Conservation (phyloP, 176 grass and related monocot species). For the Puya raimondii region DNA sequence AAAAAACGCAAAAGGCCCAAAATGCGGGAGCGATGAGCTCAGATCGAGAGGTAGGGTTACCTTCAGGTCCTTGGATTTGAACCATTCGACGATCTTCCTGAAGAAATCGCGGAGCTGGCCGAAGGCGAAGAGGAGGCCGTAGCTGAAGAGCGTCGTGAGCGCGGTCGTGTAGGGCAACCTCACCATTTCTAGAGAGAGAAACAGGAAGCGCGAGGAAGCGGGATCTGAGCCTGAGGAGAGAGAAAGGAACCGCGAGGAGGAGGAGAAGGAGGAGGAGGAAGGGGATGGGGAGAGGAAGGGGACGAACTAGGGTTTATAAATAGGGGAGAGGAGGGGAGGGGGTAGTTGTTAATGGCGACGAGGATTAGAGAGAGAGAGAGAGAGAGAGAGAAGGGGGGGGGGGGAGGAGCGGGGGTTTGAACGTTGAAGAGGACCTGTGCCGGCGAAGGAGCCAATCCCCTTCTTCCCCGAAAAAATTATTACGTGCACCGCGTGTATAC, state of each 20-base stretch:
- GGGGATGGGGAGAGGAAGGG: no score
- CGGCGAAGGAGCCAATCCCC: background rate
- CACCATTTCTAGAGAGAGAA: constrained; percentile 41
- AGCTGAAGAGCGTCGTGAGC: constrained; percentile 71
- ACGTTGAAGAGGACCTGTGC: constrained; percentile 24
- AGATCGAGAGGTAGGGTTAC: constrained; percentile 10
- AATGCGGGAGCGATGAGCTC: constrained; percentile 3
- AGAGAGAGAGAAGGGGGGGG: background rate
- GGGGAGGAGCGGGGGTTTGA: constrained; percentile 26
- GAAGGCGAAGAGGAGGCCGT: constrained; percentile 70
- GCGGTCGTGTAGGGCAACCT: constrained; percentile 70
- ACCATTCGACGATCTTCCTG: constrained; percentile 50
- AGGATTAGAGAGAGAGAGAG: background rate
- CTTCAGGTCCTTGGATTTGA: constrained; percentile 56
- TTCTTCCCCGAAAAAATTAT: background rate
- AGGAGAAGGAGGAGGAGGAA: no score
- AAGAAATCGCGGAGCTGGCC: constrained; percentile 71
- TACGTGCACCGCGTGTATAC: no score
- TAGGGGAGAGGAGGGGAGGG: constrained; percentile 8
- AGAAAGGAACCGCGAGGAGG: no score
- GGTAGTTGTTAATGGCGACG: constrained; percentile 44
- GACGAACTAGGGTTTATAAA: constrained; percentile 18
- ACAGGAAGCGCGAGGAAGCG: constrained; percentile 15
- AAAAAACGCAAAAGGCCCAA: background rate
- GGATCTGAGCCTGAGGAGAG: background rate